Percentiles rank a stretch among this genome's conserved stretches.
Conservation (phyloP, 345 rosid genomes). For the Nephelium lappaceum region DNA sequence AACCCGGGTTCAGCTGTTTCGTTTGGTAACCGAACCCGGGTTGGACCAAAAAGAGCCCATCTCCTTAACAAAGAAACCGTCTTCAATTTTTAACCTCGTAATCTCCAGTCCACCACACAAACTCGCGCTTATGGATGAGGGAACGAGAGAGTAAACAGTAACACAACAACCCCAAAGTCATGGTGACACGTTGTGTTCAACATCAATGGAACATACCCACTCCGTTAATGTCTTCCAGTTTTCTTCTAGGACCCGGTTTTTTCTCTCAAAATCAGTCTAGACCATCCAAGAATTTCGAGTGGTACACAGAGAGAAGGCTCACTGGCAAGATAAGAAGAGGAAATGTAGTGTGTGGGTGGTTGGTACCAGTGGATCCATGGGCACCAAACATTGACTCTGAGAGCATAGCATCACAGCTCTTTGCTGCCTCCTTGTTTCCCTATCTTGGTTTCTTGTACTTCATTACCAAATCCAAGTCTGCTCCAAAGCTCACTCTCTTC, state of each 20-base stretch:
- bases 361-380: conserved; percentile 91
- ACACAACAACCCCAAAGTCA: conserved; percentile 1
- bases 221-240: conserved; percentile 20
- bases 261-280: conserved; percentile 20
- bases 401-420: conserved; percentile 88
- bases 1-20: not conserved
- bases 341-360: conserved; percentile 43
- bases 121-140: not conserved
- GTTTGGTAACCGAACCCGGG: not conserved
- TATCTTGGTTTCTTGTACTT: conserved; percentile 90
- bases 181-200: conserved; percentile 27
- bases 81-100: not conserved
- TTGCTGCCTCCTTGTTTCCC: conserved; percentile 79
- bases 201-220: conserved; percentile 21
- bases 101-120: not conserved
- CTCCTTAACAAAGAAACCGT: not conserved
- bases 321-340: conserved; percentile 25
- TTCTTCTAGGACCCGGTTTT: conserved; percentile 19
- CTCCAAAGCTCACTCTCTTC: conserved; percentile 85
- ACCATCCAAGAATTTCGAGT: conserved; percentile 21
- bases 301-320: conserved; percentile 17
- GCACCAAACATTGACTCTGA: conserved; percentile 77
- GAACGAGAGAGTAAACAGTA: not conserved
- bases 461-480: conserved; percentile 83
- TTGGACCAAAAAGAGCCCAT: not conserved